Evolutionary conservation across 495 filamentous ascomycete genomes (phyloP), one percentile per base, ranked within the genome.

Genomic region (Daldinia grandis): DNA sequence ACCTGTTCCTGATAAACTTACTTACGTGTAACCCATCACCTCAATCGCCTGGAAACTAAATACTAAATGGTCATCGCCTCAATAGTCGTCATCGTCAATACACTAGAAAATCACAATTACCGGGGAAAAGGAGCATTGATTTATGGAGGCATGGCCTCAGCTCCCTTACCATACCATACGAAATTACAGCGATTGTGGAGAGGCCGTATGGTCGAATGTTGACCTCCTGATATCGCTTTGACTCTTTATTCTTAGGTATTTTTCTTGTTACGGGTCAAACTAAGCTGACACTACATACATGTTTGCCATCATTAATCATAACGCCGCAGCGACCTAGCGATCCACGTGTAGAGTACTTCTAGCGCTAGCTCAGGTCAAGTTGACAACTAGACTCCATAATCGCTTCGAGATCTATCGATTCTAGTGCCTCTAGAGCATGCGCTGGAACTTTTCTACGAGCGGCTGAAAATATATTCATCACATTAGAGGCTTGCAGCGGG

Each of bases 391-490:
- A 50, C 14, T 51, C 50, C 19, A 47, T 64, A 56, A 27, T 64
- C 64, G 64, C 35, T 59, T 72, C 44, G 27, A 72, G 64, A 68
- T 68, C 49, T 68, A 65, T 72, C 69, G 59, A 67, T 62, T 60
- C 54, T 72, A 72, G 64, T 42, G 64, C 21, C 47, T 27, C 27
- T 58, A 59, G 35, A 71, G 53, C 38, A 12, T 40, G 15, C 40
- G 40, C 59, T 61, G 62, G 55, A 61, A 56, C 27, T 38, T 33
- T 37, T 63, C 44, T 25, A 55, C 35, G 15, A 57, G 59, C 28
- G 60, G 59, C 49, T 57, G 47, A 57, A 17, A 62, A 9, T 5
- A 24, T 15, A 56, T 24, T 35, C 7, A 60, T 57, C 21, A 27
- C 47, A 21, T 49, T n/a, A 33, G 28, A 54, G 55, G 56, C 63